Evolutionary conservation across 768 basidiomycete species (phyloP).

Genomic region (Rhizopogon salebrosus): DNA sequence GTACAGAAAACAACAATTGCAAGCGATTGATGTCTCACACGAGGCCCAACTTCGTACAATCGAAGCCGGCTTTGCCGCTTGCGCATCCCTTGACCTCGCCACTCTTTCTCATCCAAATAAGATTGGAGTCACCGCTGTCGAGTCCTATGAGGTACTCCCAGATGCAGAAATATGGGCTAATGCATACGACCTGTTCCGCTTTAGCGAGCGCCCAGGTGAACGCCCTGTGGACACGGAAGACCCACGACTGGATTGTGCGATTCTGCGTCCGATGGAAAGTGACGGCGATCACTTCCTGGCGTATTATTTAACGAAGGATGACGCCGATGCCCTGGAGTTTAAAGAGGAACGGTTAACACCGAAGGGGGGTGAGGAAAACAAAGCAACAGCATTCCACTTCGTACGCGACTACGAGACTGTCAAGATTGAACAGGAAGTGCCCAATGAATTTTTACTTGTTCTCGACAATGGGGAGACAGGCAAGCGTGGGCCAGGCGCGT

Average conservation of each 20-base stretch:
- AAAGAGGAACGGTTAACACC: conserved; percentile 52
- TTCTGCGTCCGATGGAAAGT: conserved; percentile 81
- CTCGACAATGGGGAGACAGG: conserved; percentile 55
- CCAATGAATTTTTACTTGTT: conserved; percentile 78
- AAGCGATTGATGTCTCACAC: conserved; percentile 66
- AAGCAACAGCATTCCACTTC: conserved; percentile 68
- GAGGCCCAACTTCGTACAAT: conserved; percentile 73
- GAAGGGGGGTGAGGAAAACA: conserved; percentile 48
- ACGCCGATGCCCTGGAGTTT: conserved; percentile 62
- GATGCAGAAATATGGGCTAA: conserved; percentile 87
- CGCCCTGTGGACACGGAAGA: conserved; percentile 64
- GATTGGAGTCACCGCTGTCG: conserved; percentile 65
- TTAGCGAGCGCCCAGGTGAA: conserved; percentile 85
- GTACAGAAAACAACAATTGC: conserved; percentile 43
- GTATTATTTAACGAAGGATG: conserved; percentile 76
- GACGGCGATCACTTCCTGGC: conserved; percentile 86
- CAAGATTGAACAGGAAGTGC: conserved; percentile 82
- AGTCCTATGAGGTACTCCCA: conserved; percentile 79
- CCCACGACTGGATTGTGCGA: conserved; percentile 79
- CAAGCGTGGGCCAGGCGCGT: conserved; percentile 60
- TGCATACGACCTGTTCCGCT: conserved; percentile 82
- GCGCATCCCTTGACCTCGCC: conserved; percentile 51
- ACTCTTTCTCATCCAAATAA: conserved; percentile 76
- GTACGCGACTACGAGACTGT: conserved; percentile 84
- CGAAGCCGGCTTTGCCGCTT: conserved; percentile 66